A percentile compares a stretch with the other conserved stretches of the same genome.
These are phyloP conservation scores for Calocera cornea DNA, from an alignment of 768 basidiomycete species.

Conservation along the genomic window DNA sequence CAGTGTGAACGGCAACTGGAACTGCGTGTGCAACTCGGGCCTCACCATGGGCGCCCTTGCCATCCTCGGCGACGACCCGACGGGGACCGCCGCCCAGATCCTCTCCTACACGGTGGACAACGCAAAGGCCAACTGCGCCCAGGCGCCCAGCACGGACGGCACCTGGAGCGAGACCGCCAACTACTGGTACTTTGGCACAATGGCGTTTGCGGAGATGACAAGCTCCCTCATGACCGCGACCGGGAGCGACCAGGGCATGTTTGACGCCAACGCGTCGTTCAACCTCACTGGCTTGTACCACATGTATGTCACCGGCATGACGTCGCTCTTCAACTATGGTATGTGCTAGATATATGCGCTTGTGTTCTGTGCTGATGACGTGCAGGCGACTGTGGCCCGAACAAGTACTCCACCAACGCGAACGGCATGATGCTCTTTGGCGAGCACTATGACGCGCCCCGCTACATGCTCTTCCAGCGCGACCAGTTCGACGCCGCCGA, in stretches of 20 bases:
- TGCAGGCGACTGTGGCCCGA: conserved; percentile 29
- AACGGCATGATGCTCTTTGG: conserved; percentile 32
- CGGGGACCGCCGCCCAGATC: conserved; percentile 23
- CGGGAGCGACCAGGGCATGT: conserved; percentile 27
- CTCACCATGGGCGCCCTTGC: conserved; percentile 32
- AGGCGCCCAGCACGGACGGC: conserved; percentile 24
- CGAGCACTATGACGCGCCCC: conserved; percentile 25
- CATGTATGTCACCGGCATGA: conserved; percentile 32
- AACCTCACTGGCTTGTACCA: conserved; percentile 30
- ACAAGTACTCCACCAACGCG: conserved; percentile 35
- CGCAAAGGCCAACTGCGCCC: conserved; percentile 27
- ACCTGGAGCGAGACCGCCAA: conserved; percentile 34
- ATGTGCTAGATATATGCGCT: neutral
- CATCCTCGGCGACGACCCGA: conserved; percentile 24
- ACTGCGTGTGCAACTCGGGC: conserved; percentile 34
- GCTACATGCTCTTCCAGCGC: conserved; percentile 34
- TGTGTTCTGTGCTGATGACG: neutral
- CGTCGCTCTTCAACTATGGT: conserved; percentile 20
- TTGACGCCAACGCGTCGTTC: conserved; percentile 27
- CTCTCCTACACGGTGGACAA: conserved; percentile 26
- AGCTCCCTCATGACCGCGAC: conserved; percentile 30
- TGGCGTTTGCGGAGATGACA: conserved; percentile 28
- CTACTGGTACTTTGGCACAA: conserved; percentile 25
- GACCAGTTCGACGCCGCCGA: conserved; percentile 30
- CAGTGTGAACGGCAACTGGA: conserved; percentile 32